Evolutionary conservation across 176 grass and related monocot species (phyloP).

Genomic region (sorghum (Sorghum bicolor)): DNA sequence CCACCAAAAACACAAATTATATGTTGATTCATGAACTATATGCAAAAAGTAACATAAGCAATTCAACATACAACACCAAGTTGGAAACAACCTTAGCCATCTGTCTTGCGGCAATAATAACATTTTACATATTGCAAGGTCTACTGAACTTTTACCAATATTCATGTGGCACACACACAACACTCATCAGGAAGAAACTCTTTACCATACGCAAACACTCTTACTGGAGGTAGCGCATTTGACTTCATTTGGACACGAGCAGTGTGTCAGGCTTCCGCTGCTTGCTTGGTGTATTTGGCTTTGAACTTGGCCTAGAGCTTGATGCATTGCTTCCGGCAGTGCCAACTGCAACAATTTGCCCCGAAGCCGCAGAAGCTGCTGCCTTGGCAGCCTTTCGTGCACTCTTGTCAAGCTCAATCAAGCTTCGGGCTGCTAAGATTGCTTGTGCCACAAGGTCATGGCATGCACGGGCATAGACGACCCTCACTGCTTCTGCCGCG

Average conservation of each 20-base stretch:
- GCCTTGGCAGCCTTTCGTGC: slow-evolving; percentile 54
- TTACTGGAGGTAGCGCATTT: slow-evolving; percentile 8
- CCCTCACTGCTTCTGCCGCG: slow-evolving; percentile 60
- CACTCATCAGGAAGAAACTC: slow-evolving; percentile 13
- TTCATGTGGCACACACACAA: background rate
- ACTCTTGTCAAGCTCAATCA: slow-evolving; percentile 91
- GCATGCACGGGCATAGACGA: slow-evolving; percentile 80
- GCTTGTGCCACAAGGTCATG: slow-evolving; percentile 88
- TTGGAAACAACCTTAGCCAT: slow-evolving; percentile 20
- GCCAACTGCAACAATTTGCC: background rate
- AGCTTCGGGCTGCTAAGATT: slow-evolving; percentile 80
- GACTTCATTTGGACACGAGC: slow-evolving; percentile 63
- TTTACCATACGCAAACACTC: slow-evolving; percentile 22
- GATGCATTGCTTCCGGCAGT: slow-evolving; percentile 45
- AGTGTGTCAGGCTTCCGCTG: slow-evolving; percentile 63
- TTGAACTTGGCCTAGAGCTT: slow-evolving; percentile 61
- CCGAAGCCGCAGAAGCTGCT: background rate
- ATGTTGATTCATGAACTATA: slow-evolving; percentile 42
- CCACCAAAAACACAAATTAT: background rate
- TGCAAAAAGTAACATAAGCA: slow-evolving; percentile 33
- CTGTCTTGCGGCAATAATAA: slow-evolving; percentile 21
- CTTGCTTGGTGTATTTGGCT: slow-evolving; percentile 87
- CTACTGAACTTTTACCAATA: background rate
- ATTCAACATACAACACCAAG: slow-evolving; percentile 39
- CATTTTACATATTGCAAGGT: background rate